Evolutionary conservation across 2,329 filamentous ascomycete species (phyloP), one percentile per base, ranked within the genome.

Genomic region (Proliferodiscus dingleyae): DNA sequence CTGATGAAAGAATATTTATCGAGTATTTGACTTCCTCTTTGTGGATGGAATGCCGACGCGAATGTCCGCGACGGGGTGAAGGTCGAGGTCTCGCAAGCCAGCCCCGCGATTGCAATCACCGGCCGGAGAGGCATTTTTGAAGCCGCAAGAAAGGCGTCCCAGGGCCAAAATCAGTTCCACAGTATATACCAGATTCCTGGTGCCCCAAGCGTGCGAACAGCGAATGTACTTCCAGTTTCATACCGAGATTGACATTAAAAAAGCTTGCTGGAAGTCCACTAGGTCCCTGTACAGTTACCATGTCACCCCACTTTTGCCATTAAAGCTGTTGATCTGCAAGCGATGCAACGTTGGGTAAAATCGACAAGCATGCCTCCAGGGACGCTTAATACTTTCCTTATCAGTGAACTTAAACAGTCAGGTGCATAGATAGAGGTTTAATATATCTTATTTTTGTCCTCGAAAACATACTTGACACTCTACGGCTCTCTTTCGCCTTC

Each of bases 41-140:
- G 64, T 9, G 73, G 69, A 29, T 75, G 71, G 45, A 78, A 77
- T n/a, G 69, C 74, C 0, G 66, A 58, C 1, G 71, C 70, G 0
- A 62, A 54, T 1, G 74, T 77, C 23, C 72, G 68, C 0, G 73
- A 70, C 2, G 73, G 72, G 4, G 71, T 71, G 52, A 77, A 77
- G 3, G 68, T 73, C 3, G 73, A 77, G 2, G 72, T 77, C 52
- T 78, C 74, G 55, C 72, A 75, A 23, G 73, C 72, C 2, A 78
- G 65, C 15, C 74, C 74, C 15, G 73, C 73, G 40, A 77, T 66
- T 3, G 69, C 73, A 41, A 78, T 74, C 6, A 71, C 60, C 3
- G 73, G 73, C 5, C 22, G 43, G 8, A 33, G 18, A 53, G 22
- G 60, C 64, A 47, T 68, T 10, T 18, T 34, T 16, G 6, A 11